A percentile compares a stretch with the other conserved stretches of the same genome.
These are phyloP conservation scores for Pseudogymnoascus sp. DNA, from an alignment of 2,329 filamentous ascomycete genomes.

Conservation along the genomic window DNA sequence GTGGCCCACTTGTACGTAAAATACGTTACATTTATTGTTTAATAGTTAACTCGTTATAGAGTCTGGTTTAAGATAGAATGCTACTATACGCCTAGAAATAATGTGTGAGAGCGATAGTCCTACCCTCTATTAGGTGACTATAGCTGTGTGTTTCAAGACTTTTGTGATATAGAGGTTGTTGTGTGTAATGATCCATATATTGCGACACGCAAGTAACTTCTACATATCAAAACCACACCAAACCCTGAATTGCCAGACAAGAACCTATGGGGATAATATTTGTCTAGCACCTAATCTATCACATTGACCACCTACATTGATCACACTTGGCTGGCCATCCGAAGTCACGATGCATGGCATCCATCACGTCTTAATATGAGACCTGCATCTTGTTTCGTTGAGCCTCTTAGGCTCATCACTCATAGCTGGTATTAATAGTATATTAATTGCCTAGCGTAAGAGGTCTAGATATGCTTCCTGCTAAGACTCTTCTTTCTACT, in stretches of 20 bases:
- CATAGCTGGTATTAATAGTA: no score
- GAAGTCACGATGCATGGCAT: neutral
- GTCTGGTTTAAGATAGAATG: neutral
- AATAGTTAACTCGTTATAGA: neutral
- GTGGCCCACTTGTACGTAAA: no score
- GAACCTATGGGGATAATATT: neutral
- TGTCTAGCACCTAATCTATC: neutral
- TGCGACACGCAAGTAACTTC: neutral
- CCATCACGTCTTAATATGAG: neutral
- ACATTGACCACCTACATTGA: neutral
- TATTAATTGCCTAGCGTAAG: no score
- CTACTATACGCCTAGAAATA: neutral
- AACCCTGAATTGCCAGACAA: neutral
- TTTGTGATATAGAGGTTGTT: neutral
- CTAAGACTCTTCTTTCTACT: no score
- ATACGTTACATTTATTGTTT: neutral
- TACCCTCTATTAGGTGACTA: neutral
- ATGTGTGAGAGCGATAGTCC: neutral
- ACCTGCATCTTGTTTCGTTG: neutral
- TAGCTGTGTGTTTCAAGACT: neutral
- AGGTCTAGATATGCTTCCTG: no score
- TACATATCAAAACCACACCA: neutral
- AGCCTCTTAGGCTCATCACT: no score
- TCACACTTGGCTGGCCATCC: neutral
- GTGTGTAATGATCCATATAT: neutral